Base-by-base conservation (phyloP, 176 grass and related monocot species). In the Avena atlantica region DNA sequence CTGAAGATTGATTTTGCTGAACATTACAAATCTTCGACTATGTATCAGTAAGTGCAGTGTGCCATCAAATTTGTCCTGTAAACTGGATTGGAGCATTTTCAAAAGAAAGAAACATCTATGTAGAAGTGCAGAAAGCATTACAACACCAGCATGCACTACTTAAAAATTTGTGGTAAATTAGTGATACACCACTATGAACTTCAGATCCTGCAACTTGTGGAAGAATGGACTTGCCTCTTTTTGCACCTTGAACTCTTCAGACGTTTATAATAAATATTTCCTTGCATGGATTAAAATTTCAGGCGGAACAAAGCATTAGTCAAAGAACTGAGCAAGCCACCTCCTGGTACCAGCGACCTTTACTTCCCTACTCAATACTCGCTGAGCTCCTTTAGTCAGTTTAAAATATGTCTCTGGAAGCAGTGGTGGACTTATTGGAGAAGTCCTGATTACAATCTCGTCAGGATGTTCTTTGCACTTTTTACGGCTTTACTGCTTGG, bases 371-470 rank as follows among this genome's bases (percentile, higher is more conserved):
- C 87, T 55, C 87, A 90, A 64, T 98, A 90, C 55, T 84, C 95
- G 0, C 77, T 87, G 57, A 87, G 84, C 21, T 71, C 86, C 44
- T 78, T 72, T 73, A 60, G 45, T 58, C 95, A 98, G 48, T 98
- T 95, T 86, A 90, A 78, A 75, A 59, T 80, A 44, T 95, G 95
- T 58, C 81, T 95, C 44, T 95, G 93, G 95, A 98, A 95, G 82
- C 95, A 98, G 67, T 90, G 80, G 82, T 89, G 86, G 89, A 87
- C 91, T 82, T 98, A 98, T 59, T 98, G 95, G 95, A 93, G 93
- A 89, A 90, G 85, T 78, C 93, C 95, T 80, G 75, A 89, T 62
- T 98, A 95, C 74, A 98, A 95, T 49, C 84, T 93, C 63, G 89
- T 90, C 73, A 92, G 95, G 70, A 48, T 93, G 78, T 66, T 92